Base-by-base conservation (phyloP, 1,139 yeast genomes). In the Lodderomyces pseudojiufengensis region DNA sequence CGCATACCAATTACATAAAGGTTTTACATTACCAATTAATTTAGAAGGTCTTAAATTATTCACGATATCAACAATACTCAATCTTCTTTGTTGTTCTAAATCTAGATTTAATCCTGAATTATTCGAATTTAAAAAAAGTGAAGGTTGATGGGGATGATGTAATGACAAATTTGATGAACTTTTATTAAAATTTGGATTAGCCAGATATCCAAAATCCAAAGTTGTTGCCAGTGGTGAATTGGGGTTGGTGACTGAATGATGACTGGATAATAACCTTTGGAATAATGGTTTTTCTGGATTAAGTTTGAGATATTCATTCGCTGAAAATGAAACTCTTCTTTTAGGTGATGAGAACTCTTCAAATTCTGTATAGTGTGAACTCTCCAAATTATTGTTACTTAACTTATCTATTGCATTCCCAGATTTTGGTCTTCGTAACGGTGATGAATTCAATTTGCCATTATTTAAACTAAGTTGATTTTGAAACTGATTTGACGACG, bases 1-100 rank as follows among this genome's bases (percentile, higher is more conserved):
- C 38, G 53, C 61, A 32, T 40, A 40, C 88, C 88, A 82, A 39
- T 76, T 63, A 27, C 66, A 63, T 36, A 76, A 53, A 12, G 68
- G 68, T 27, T 50, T 45, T 22, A 72, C 71, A 25, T 61, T 58
- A 1, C 88, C 88, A 44, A 81, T 78, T 41, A 81, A 62, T 27
- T 65, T 64, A 25, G 63, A 62, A 0, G 88, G 82, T 35, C 88
- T 36, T 20, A 47, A 37, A 9, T 32, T 36, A 20, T 41, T 41
- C 4, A 46, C 44, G 14, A 46, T 35, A 28, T 42, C 48, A 27
- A 38, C 42, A n/a, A 46, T 36, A 35, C 52, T 53, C 37, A 54
- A 39, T 25, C 68, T 49, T 18, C 57, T 42, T 10, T 50, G 53
- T 16, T 57, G 60, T 11, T 52, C 63, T n/a, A 13, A 11, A 12